phyloP scores from a whole-genome alignment of 352 stramenopile genomes.

The Albugo candida region DNA sequence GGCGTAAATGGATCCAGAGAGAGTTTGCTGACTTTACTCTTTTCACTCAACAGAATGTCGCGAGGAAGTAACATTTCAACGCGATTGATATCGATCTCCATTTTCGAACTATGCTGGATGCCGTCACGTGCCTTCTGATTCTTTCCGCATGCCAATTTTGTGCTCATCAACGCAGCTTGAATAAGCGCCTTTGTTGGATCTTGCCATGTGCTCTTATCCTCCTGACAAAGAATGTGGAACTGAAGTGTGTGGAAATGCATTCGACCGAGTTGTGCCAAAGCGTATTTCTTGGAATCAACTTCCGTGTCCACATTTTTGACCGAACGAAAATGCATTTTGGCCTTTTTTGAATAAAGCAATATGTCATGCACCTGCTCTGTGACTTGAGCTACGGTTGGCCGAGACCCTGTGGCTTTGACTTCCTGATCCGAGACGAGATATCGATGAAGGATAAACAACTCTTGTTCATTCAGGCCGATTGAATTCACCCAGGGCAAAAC shows the following conservation, averaged over 20 bases:
- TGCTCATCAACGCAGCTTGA: constrained; percentile 64
- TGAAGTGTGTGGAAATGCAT: constrained; percentile 77
- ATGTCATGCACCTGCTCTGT: constrained; percentile 50
- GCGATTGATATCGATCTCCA: constrained; percentile 51
- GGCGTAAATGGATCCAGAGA: constrained; percentile 32
- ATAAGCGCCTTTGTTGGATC: constrained; percentile 47
- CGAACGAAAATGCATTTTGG: constrained; percentile 18
- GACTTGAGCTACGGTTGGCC: constrained; percentile 49
- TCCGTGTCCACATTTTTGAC: constrained; percentile 5
- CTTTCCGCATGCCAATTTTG: constrained; percentile 57
- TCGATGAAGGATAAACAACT: constrained; percentile 67
- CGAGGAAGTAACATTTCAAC: constrained; percentile 42
- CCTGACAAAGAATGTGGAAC: constrained; percentile 75
- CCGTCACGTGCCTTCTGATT: constrained; percentile 13
- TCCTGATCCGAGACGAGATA: constrained; percentile 59
- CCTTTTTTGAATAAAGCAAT: constrained; percentile 20
- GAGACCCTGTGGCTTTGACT: constrained; percentile 48
- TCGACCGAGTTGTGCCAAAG: constrained; percentile 40
- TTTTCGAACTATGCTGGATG: constrained; percentile 19
- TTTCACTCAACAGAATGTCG: constrained; percentile 22
- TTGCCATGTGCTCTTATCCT: constrained; percentile 33
- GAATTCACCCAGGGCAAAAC: constrained; percentile 62
- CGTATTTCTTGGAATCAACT: constrained; percentile 11
- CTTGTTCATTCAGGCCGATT: constrained; percentile 68
- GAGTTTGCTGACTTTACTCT: neutral